Conservation (phyloP, 208 protist species). For the Leishmania tarentolae region DNA sequence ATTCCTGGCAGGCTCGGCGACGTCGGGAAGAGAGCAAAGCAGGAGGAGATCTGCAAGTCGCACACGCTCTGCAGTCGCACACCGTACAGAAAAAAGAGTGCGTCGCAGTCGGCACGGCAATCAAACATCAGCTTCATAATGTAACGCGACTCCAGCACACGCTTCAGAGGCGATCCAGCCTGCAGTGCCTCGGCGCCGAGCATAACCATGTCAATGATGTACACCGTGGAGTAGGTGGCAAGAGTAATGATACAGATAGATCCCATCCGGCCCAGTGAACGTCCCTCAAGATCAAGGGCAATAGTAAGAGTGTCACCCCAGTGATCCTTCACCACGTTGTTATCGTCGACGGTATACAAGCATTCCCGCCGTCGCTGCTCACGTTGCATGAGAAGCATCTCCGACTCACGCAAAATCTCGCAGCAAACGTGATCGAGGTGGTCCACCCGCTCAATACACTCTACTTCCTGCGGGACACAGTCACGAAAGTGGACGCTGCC, state of each 20-base stretch:
- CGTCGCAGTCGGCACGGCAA: slow-evolving; percentile 64
- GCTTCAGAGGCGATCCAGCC: slow-evolving; percentile 17
- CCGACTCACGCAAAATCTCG: slow-evolving; percentile 11
- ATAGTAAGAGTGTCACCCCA: slow-evolving; percentile 29
- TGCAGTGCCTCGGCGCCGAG: slow-evolving; percentile 38
- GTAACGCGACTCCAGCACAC: slow-evolving; percentile 38
- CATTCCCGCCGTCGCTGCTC: slow-evolving; percentile 9
- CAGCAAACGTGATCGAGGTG: slow-evolving; percentile 21
- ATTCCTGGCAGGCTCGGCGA: slow-evolving; percentile 46
- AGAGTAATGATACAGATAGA: slow-evolving; percentile 67
- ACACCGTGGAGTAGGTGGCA: slow-evolving; percentile 51
- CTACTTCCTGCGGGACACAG: slow-evolving; percentile 18
- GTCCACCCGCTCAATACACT: slow-evolving; percentile 21
- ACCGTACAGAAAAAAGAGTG: slow-evolving; percentile 54
- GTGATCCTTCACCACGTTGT: not conserved
- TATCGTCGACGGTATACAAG: slow-evolving; percentile 1
- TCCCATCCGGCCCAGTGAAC: slow-evolving; percentile 44
- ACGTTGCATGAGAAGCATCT: slow-evolving; percentile 7
- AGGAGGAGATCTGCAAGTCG: slow-evolving; percentile 55
- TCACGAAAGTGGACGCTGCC: slow-evolving; percentile 1
- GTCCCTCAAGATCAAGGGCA: slow-evolving; percentile 59
- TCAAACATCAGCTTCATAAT: slow-evolving; percentile 76
- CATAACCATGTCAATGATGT: slow-evolving; percentile 59
- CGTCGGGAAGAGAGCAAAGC: slow-evolving; percentile 32
- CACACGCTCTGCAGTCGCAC: slow-evolving; percentile 54